These are phyloP conservation scores for Chloropicon primus DNA, from an alignment of 139 green algal genomes.

Conservation along the genomic window DNA sequence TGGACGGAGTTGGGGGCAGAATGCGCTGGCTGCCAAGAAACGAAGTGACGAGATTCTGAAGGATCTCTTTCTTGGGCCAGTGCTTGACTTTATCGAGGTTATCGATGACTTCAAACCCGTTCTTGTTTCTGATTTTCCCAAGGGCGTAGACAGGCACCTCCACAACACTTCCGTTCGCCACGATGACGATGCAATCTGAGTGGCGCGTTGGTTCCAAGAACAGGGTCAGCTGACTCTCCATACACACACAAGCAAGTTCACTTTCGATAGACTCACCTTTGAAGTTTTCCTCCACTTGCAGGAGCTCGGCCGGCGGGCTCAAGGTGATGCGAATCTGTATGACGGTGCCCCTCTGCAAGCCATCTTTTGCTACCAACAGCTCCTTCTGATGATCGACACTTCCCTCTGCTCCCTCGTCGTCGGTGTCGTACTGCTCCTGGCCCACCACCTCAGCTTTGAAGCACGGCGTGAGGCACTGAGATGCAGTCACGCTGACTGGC, in stretches of 20 bases:
- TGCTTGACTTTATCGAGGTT: neutral
- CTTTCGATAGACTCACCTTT: neutral
- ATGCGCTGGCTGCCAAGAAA: neutral
- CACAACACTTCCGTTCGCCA: neutral
- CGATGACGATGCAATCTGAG: neutral
- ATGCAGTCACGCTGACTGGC: neutral
- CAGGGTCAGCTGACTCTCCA: no score
- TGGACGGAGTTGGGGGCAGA: neutral
- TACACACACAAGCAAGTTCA: no score
- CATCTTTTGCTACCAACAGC: neutral
- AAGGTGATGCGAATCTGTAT: neutral
- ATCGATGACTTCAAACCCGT: neutral
- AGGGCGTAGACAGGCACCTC: neutral
- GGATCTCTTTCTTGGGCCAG: neutral
- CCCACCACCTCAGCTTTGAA: neutral
- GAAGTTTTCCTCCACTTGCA: neutral
- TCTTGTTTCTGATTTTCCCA: neutral
- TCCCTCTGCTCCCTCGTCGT: neutral
- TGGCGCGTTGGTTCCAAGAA: no score
- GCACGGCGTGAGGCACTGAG: neutral
- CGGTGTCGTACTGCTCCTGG: neutral
- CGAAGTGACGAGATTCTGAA: neutral
- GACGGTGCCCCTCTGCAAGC: neutral
- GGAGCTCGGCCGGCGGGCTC: neutral
- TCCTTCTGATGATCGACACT: neutral